Conservation (phyloP, 1,284 basidiomycete genomes). For the Lentinula novae-zelandiae region DNA sequence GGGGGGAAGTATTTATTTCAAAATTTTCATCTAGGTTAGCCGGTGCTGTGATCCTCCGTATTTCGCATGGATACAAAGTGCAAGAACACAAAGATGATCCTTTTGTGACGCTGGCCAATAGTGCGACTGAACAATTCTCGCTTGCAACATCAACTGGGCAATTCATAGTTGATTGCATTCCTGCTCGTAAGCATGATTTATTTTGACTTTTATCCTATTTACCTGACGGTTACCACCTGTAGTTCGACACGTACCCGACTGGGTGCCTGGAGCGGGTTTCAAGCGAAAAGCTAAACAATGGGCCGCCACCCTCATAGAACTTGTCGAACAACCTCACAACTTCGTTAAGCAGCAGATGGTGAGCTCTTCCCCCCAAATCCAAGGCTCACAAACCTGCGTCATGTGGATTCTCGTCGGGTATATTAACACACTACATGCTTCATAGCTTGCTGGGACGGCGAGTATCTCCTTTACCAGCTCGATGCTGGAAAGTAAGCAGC, state of each 20-base stretch:
- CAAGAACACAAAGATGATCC: slow-evolving; percentile 50
- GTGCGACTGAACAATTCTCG: slow-evolving; percentile 56
- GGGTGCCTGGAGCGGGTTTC: slow-evolving; percentile 65
- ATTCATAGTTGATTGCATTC: slow-evolving; percentile 58
- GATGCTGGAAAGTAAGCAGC: slow-evolving; percentile 41
- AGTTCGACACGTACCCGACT: slow-evolving; percentile 59
- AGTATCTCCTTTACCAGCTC: slow-evolving; percentile 47
- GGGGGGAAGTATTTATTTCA: neutral
- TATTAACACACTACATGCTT: neutral
- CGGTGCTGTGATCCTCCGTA: slow-evolving; percentile 55
- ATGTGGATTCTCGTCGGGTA: neutral
- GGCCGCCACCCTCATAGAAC: slow-evolving; percentile 43
- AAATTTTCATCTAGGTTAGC: slow-evolving; percentile 37
- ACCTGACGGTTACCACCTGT: neutral
- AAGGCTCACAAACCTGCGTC: neutral
- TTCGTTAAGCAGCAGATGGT: slow-evolving; percentile 64
- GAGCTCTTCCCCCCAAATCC: slow-evolving; percentile 9
- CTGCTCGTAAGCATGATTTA: slow-evolving; percentile 37
- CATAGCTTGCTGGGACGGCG: slow-evolving; percentile 49
- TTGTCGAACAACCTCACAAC: slow-evolving; percentile 52
- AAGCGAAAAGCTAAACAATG: slow-evolving; percentile 48
- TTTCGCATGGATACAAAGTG: slow-evolving; percentile 61
- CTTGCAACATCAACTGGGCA: slow-evolving; percentile 52
- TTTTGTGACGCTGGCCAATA: slow-evolving; percentile 53
- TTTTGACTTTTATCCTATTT: neutral